Evolutionary conservation across 805 yeast species (phyloP).

Genomic region (Grigorovia transvaalensis): DNA sequence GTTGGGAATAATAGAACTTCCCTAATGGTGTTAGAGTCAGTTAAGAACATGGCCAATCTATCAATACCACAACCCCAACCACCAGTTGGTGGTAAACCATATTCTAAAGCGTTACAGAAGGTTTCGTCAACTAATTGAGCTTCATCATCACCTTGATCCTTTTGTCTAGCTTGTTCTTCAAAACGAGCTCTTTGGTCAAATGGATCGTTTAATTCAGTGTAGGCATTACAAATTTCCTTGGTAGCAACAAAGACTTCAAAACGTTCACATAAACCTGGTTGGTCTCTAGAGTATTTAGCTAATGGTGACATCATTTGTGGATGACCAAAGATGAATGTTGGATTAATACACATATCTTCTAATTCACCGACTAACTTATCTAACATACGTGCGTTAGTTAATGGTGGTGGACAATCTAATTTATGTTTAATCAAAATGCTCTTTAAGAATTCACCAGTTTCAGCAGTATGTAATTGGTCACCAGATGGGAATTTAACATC

Average conservation of each 20-base stretch:
- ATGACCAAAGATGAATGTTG: conserved; percentile 96
- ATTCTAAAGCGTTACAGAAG: conserved; percentile 95
- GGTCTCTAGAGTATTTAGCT: conserved; percentile 88
- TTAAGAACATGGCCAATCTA: conserved; percentile 95
- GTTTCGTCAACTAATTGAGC: conserved; percentile 95
- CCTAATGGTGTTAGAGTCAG: conserved; percentile 92
- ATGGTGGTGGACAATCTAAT: conserved; percentile 80
- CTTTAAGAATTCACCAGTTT: conserved; percentile 85
- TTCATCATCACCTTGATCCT: conserved; percentile 98
- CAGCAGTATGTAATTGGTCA: conserved; percentile 85
- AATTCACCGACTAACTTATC: conserved; percentile 95
- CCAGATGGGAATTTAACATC: conserved; percentile 92
- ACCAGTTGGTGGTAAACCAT: conserved; percentile 98
- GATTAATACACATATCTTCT: conserved; percentile 91
- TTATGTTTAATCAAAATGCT: conserved; percentile 66
- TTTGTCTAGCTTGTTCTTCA: conserved; percentile 98
- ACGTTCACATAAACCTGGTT: conserved; percentile 94
- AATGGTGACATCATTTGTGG: conserved; percentile 99
- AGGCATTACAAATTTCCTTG: conserved; percentile 95
- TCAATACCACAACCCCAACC: conserved; percentile 99
- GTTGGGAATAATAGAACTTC: conserved; percentile 98
- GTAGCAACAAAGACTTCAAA: conserved; percentile 98
- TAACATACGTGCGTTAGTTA: conserved; percentile 97
- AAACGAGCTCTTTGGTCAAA: conserved; percentile 95
- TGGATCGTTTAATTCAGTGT: conserved; percentile 98